Percentiles rank a stretch among this genome's conserved stretches.
phyloP scores from a whole-genome alignment of 805 yeast species.

The Metschnikowia vanudenii region DNA sequence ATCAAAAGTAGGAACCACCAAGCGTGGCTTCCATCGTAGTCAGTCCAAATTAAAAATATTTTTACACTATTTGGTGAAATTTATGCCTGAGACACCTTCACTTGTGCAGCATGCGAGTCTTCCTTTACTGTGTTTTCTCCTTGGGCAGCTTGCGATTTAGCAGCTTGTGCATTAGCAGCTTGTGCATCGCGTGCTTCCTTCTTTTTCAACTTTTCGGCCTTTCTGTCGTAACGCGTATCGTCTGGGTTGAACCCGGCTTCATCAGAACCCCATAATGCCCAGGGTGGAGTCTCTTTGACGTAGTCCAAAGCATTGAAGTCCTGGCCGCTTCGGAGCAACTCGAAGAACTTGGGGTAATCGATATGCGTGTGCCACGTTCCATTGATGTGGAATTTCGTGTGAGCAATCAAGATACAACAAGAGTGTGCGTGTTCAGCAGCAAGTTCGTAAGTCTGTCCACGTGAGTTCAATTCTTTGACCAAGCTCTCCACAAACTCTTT shows the following conservation, averaged over 20 bases:
- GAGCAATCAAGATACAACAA: constrained; percentile 86
- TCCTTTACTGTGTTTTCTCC: too few relatives aligned
- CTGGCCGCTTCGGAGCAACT: constrained; percentile 61
- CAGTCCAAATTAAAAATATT: too few relatives aligned
- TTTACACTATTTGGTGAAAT: too few relatives aligned
- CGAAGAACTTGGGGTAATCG: constrained; percentile 73
- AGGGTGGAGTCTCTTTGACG: constrained; percentile 74
- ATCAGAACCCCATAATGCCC: constrained; percentile 88
- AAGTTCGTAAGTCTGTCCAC: constrained; percentile 73
- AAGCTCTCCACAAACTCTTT: constrained; percentile 66
- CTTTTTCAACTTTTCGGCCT: constrained; percentile 56
- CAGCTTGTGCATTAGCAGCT: constrained; percentile 12
- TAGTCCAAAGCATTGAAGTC: constrained; percentile 80
- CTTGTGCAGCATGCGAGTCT: too few relatives aligned
- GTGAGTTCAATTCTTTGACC: constrained; percentile 55
- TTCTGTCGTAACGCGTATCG: constrained; percentile 66
- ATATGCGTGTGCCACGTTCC: constrained; percentile 88
- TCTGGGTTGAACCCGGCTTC: constrained; percentile 89
- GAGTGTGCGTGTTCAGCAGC: constrained; percentile 97
- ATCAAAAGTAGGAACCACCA: too few relatives aligned
- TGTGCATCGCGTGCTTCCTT: constrained; percentile 37
- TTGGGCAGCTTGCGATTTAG: background rate
- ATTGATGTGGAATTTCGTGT: constrained; percentile 63
- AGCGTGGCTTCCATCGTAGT: too few relatives aligned
- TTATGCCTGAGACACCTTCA: background rate